Percentiles rank a stretch among this genome's conserved stretches.
These are phyloP conservation scores for Lineolata rhizophorae DNA, from an alignment of 495 filamentous ascomycete genomes.

Conservation along the genomic window DNA sequence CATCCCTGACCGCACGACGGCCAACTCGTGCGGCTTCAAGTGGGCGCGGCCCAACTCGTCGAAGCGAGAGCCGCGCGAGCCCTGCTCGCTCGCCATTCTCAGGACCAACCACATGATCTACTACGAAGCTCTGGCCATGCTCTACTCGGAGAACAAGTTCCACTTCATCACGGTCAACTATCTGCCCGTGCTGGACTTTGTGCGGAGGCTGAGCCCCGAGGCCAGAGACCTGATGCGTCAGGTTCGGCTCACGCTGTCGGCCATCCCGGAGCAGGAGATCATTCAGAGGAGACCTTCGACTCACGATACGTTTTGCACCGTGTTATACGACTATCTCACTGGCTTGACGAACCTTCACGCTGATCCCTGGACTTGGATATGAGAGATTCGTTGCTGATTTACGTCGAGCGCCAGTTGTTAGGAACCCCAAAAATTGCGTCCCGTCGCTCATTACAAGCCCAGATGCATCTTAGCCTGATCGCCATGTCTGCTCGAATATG, in stretches of 20 bases:
- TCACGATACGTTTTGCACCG: slow-evolving; percentile 11
- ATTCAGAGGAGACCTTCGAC: no score
- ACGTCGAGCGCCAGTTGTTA: no score
- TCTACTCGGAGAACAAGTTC: slow-evolving; percentile 14
- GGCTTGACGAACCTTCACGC: slow-evolving; percentile 9
- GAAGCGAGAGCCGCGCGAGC: no score
- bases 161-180: slow-evolving; percentile 15
- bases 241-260: slow-evolving; percentile 11
- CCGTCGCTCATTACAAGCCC: no score
- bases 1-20: no score
- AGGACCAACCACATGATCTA: slow-evolving; percentile 13
- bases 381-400: no score
- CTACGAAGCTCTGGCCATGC: slow-evolving; percentile 9
- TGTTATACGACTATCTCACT: slow-evolving; percentile 10
- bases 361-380: slow-evolving; percentile 13
- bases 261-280: no score
- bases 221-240: slow-evolving; percentile 11
- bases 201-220: slow-evolving; percentile 11
- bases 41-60: no score
- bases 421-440: no score
- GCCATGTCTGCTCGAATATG: no score
- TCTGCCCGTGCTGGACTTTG: slow-evolving; percentile 13
- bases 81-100: slow-evolving; percentile 8
- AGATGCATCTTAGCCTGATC: no score
- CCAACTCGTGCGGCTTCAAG: no score